These are phyloP conservation scores for Strobilomyces dryophilus DNA, from an alignment of 768 basidiomycete species.

Conservation along the genomic window DNA sequence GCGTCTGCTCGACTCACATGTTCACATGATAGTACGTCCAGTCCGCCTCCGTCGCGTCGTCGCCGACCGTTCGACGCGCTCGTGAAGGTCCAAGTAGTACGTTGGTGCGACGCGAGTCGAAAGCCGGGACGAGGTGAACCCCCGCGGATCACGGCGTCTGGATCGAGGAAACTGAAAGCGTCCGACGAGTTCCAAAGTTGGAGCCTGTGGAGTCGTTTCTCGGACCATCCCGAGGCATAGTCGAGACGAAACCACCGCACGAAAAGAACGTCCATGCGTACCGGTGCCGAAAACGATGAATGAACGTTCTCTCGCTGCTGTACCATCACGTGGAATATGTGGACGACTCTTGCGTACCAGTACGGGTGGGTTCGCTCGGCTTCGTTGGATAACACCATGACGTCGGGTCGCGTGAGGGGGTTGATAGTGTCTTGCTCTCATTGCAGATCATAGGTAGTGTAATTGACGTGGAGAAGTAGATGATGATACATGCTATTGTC, in stretches of 20 bases:
- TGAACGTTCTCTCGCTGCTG: background rate
- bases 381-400: background rate
- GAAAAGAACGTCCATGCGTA: no score
- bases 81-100: slow-evolving; percentile 4
- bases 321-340: background rate
- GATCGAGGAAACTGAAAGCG: background rate
- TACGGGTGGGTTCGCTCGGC: background rate
- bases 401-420: background rate
- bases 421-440: background rate
- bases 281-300: background rate
- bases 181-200: background rate
- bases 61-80: background rate
- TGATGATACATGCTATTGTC: background rate
- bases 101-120: background rate
- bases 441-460: background rate
- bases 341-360: background rate
- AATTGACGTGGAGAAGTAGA: background rate
- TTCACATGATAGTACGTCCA: slow-evolving; percentile 32
- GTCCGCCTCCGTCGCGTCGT: slow-evolving; percentile 11
- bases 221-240: background rate
- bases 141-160: background rate
- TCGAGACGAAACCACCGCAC: background rate
- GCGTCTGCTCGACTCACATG: slow-evolving; percentile 23
- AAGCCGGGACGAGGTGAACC: background rate
- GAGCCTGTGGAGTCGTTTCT: background rate